Evolutionary conservation across 2,329 filamentous ascomycete species (phyloP).

Genomic region (Penicillium sp.): DNA sequence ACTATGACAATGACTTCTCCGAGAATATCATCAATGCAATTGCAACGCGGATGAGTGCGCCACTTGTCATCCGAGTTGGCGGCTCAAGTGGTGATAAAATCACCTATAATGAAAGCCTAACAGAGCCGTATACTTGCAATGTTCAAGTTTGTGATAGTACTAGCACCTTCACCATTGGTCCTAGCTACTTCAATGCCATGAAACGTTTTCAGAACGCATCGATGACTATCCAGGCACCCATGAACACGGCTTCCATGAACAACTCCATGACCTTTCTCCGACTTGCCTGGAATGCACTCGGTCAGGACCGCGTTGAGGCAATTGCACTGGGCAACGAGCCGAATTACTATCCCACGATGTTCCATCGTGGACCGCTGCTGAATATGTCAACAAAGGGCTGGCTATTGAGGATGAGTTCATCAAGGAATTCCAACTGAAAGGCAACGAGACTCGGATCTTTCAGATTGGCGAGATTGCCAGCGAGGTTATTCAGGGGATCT

Average conservation of each 20-base stretch:
- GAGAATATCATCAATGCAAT: constrained; percentile 8
- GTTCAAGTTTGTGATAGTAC: constrained; percentile 1
- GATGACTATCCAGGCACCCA: constrained; percentile 14
- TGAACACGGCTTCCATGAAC: background rate
- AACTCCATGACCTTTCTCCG: constrained; percentile 6
- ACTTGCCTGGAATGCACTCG: constrained; percentile 6
- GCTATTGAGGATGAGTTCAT: constrained; percentile 2
- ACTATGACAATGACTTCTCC: constrained; percentile 6
- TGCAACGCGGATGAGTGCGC: constrained; percentile 9
- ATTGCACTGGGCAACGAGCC: constrained; percentile 14
- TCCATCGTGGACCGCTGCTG: background rate
- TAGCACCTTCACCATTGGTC: constrained; percentile 7
- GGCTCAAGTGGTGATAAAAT: constrained; percentile 15
- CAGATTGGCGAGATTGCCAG: constrained; percentile 7
- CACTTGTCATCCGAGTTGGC: constrained; percentile 12
- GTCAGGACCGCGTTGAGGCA: constrained; percentile 6
- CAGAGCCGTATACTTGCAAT: background rate
- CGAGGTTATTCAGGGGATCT: background rate
- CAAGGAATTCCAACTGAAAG: background rate
- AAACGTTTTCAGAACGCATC: constrained; percentile 1
- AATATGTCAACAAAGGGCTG: background rate
- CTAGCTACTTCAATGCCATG: constrained; percentile 11
- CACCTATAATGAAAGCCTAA: constrained; percentile 1
- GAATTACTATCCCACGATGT: constrained; percentile 4
- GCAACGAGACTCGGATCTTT: background rate